Conservation (phyloP, 306 rosid genomes). For the Geum urbanum region DNA sequence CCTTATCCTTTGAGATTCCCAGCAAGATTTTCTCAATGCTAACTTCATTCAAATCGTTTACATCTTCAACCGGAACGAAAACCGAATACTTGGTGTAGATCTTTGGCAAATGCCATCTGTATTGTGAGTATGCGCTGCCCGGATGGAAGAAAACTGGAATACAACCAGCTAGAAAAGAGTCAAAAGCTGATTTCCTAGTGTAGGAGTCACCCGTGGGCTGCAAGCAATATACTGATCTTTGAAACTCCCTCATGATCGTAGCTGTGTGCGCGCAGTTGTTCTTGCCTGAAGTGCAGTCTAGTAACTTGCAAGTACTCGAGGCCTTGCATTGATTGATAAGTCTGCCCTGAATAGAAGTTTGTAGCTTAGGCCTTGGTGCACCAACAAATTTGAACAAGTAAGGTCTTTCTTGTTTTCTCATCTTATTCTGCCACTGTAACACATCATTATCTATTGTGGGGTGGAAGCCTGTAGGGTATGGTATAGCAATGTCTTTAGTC, state of each 20-base stretch:
- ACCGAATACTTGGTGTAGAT: slow-evolving; percentile 33
- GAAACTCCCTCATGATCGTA: slow-evolving; percentile 28
- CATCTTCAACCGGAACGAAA: not conserved
- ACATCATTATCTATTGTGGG: slow-evolving; percentile 31
- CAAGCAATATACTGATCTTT: slow-evolving; percentile 38
- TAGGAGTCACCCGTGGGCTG: slow-evolving; percentile 54
- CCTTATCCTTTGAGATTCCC: slow-evolving; percentile 17
- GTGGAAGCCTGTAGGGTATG: slow-evolving; percentile 51
- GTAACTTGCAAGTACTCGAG: slow-evolving; percentile 34
- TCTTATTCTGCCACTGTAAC: slow-evolving; percentile 36
- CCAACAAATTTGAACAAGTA: slow-evolving; percentile 45
- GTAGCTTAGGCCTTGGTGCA: slow-evolving; percentile 31
- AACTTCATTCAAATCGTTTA: slow-evolving; percentile 1
- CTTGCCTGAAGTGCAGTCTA: slow-evolving; percentile 7
- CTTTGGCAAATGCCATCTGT: slow-evolving; percentile 47
- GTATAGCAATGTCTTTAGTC: slow-evolving; percentile 42
- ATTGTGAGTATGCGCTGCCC: slow-evolving; percentile 39
- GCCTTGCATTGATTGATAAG: slow-evolving; percentile 38
- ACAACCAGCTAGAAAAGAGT: slow-evolving; percentile 46
- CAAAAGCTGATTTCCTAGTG: slow-evolving; percentile 43
- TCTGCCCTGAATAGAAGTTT: slow-evolving; percentile 14
- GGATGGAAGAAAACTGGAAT: slow-evolving; percentile 53
- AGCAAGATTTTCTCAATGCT: slow-evolving; percentile 31
- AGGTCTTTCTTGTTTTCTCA: slow-evolving; percentile 33
- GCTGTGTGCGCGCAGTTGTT: slow-evolving; percentile 23